A percentile compares a stretch with the other conserved stretches of the same genome.
Conservation (phyloP, 257 asterid genomes). For the Primulina eburnea region DNA sequence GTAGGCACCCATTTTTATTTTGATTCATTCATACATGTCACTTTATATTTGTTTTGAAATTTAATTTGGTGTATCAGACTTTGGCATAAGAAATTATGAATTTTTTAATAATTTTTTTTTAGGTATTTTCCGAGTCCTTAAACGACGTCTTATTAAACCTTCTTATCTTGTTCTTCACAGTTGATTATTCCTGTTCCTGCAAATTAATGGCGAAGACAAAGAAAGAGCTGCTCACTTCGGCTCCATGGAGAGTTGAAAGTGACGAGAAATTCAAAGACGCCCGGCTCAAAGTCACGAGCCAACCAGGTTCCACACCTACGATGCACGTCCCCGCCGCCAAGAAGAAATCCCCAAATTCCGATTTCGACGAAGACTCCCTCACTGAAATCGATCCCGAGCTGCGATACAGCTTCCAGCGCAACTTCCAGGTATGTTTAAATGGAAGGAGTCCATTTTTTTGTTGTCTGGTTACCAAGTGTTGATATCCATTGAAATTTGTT, state of each 20-base stretch:
- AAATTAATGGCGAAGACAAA: conserved; percentile 28
- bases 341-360: conserved; percentile 38
- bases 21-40: too few relatives aligned
- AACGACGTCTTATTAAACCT: too few relatives aligned
- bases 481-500: not conserved
- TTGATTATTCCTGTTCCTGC: too few relatives aligned
- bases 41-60: too few relatives aligned
- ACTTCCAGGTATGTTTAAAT: conserved; percentile 54
- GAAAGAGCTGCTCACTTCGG: conserved; percentile 82
- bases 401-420: conserved; percentile 94
- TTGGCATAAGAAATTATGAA: too few relatives aligned
- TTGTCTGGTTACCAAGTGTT: too few relatives aligned
- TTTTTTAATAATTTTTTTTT: too few relatives aligned
- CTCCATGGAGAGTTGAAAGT: conserved; percentile 74
- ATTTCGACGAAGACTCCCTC: conserved; percentile 42
- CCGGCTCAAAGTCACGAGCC: conserved; percentile 20
- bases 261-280: conserved; percentile 74
- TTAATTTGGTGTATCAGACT: too few relatives aligned
- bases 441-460: not conserved
- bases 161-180: too few relatives aligned
- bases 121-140: too few relatives aligned
- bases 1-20: too few relatives aligned
- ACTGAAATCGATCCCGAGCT: conserved; percentile 82
- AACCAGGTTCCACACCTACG: conserved; percentile 79
- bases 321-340: conserved; percentile 84